A percentile compares a stretch with the other conserved stretches of the same genome.
Evolutionary conservation across 2,329 filamentous ascomycete species (phyloP).

Genomic region (Penicillium sp.): DNA sequence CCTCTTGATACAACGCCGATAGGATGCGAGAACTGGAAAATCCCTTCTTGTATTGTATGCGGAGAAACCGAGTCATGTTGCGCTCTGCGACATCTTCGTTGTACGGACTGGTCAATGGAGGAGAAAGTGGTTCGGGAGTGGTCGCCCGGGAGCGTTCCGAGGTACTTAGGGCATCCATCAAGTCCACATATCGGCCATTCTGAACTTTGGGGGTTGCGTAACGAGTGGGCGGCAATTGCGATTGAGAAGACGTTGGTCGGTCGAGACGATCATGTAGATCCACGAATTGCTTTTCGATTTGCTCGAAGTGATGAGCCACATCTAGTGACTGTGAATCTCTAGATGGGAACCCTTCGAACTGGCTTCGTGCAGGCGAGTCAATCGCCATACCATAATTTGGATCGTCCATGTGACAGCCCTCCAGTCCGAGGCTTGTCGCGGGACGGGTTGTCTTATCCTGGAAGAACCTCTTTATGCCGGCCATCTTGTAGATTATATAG

Average conservation of each 20-base stretch:
- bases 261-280: slow-evolving; percentile 39
- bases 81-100: slow-evolving; percentile 48
- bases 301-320: slow-evolving; percentile 36
- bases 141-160: slow-evolving; percentile 31
- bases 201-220: slow-evolving; percentile 21
- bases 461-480: slow-evolving; percentile 38
- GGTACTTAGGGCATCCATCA: slow-evolving; percentile 42
- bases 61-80: slow-evolving; percentile 40
- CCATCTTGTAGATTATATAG: slow-evolving; percentile 28
- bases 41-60: slow-evolving; percentile 27
- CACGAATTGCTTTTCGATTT: slow-evolving; percentile 43
- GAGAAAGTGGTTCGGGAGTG: slow-evolving; percentile 24
- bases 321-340: slow-evolving; percentile 23
- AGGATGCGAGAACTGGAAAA: slow-evolving; percentile 33
- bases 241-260: slow-evolving; percentile 30
- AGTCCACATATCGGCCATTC: slow-evolving; percentile 40
- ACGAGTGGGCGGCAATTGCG: slow-evolving; percentile 24
- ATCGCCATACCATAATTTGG: slow-evolving; percentile 6
- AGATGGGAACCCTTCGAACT: slow-evolving; percentile 10
- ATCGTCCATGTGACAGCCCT: slow-evolving; percentile 3
- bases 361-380: slow-evolving; percentile 13
- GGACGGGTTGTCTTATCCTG: slow-evolving; percentile 25
- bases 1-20: slow-evolving; percentile 42
- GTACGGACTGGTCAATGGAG: slow-evolving; percentile 38
- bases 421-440: slow-evolving; percentile 13